Percentiles rank a stretch among this genome's conserved stretches.
phyloP scores from a whole-genome alignment of 2,329 filamentous ascomycete species.

The Xylogone sp. region DNA sequence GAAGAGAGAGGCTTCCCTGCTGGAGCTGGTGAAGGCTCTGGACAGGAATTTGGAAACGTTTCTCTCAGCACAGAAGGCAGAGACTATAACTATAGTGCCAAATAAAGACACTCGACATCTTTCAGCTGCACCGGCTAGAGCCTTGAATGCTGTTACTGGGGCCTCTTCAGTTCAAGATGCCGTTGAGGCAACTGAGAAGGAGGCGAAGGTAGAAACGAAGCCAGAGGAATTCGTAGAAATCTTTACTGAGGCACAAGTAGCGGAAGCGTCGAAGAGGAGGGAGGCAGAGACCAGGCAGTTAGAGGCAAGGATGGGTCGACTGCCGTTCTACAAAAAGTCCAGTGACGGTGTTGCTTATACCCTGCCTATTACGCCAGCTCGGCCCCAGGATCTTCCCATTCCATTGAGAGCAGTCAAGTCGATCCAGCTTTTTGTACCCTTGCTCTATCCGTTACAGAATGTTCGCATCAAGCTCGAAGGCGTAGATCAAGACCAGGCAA shows the following conservation, averaged over 20 bases:
- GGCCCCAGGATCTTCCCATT: constrained; percentile 55
- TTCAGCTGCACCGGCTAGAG: constrained; percentile 17
- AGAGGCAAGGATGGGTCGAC: constrained; percentile 68
- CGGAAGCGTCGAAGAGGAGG: constrained; percentile 58
- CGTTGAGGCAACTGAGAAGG: constrained; percentile 26
- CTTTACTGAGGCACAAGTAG: constrained; percentile 57
- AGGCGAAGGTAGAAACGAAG: constrained; percentile 33
- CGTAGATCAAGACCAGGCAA: constrained; percentile 55
- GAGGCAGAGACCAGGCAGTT: constrained; percentile 67
- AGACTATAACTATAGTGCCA: constrained; percentile 60
- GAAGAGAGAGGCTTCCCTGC: constrained; percentile 52
- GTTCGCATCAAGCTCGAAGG: constrained; percentile 64
- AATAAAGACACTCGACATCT: constrained; percentile 30
- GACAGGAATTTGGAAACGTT: constrained; percentile 70
- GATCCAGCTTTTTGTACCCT: constrained; percentile 65
- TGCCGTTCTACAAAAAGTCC: constrained; percentile 64
- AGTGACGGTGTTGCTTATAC: constrained; percentile 68
- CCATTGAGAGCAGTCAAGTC: constrained; percentile 59
- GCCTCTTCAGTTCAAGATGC: constrained; percentile 21
- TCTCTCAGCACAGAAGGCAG: constrained; percentile 65
- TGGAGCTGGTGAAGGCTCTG: constrained; percentile 64
- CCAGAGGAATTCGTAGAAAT: constrained; percentile 13
- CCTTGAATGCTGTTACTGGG: constrained; percentile 12
- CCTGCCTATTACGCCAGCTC: constrained; percentile 64
- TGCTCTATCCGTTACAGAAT: constrained; percentile 67